Evolutionary conservation across 805 yeast genomes (phyloP), one percentile per base, ranked within the genome.

Genomic region (Komagataella kurtzmanii): DNA sequence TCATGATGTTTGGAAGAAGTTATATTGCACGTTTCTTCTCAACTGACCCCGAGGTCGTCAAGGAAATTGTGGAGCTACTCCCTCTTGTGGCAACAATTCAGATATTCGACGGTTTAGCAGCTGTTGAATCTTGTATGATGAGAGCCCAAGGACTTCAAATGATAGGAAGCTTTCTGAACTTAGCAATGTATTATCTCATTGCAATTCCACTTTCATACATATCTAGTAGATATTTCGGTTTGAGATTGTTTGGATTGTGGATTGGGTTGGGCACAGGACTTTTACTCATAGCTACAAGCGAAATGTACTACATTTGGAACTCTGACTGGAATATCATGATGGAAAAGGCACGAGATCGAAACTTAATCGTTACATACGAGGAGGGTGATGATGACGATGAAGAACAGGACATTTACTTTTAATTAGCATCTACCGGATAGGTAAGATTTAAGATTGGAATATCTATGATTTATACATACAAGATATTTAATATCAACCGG

Each of bases 71-170:
- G 2, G 61, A 65, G 7, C 67, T 83, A 17, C 75, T 85, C 59
- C 89, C 91, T 2, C 68, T 81, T 48, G 76, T 85, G 23, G 79
- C 89, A 1, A 56, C 81, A 2, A 76, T 83, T 56, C 88, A 84
- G 56, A 64, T 86, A 2, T 75, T 78, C 53, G 95, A 87, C 63
- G 82, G 88, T 3, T 61, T 84, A 17, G 83, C 86, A 14, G 78
- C 83, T 47, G 80, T 85, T 17, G 81, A 88, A 2, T 80, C 84
- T 46, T 93, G 90, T 1, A 74, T 83, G 43, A 66, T 87, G 53
- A 69, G 95, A 54, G 89, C 90, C 1, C 83, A 83, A 62, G 95
- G 91, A 0, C 68, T 81, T 48, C 95, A 87, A 62, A 75, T 73
- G 49, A 72, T 84, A 48, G 95, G 95, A 2, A 88, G 91, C 0